phyloP scores from a whole-genome alignment of 306 rosid genomes.

The Trifolium fragiferum region DNA sequence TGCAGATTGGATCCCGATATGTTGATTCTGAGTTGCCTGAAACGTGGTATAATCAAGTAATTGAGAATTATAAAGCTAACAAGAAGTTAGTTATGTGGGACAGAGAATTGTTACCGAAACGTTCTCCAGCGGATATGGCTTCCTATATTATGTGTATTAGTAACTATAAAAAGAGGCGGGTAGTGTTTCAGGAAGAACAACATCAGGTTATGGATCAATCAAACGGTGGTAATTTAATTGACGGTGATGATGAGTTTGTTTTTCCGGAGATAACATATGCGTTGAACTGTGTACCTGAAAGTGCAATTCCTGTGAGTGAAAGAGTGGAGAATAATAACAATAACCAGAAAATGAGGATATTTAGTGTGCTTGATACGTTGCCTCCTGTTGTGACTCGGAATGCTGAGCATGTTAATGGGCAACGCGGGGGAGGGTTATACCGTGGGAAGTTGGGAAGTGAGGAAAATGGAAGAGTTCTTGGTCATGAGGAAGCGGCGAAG shows the following conservation, averaged over 20 bases:
- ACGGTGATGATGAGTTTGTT: slow-evolving; percentile 38
- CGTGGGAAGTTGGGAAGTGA: slow-evolving; percentile 62
- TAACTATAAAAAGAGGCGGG: slow-evolving; percentile 71
- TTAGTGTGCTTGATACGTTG: slow-evolving; percentile 76
- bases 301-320: slow-evolving; percentile 63
- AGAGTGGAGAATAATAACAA: slow-evolving; percentile 51
- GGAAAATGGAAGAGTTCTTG: slow-evolving; percentile 58
- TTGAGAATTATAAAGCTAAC: slow-evolving; percentile 63
- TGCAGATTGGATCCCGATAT: slow-evolving; percentile 76
- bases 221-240: slow-evolving; percentile 51
- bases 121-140: slow-evolving; percentile 78
- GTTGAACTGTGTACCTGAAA: slow-evolving; percentile 84
- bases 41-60: slow-evolving; percentile 81
- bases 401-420: slow-evolving; percentile 64
- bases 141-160: slow-evolving; percentile 52
- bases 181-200: slow-evolving; percentile 69
- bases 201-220: slow-evolving; percentile 48
- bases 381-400: slow-evolving; percentile 87
- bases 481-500: slow-evolving; percentile 69
- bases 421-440: slow-evolving; percentile 59
- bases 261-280: slow-evolving; percentile 79
- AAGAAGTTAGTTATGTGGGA: slow-evolving; percentile 61
- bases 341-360: slow-evolving; percentile 54
- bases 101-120: slow-evolving; percentile 59
- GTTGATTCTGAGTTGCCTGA: slow-evolving; percentile 79